Evolutionary conservation across 2,329 filamentous ascomycete species (phyloP), one percentile per base, ranked within the genome.

Genomic region (Aspergillus sp.): DNA sequence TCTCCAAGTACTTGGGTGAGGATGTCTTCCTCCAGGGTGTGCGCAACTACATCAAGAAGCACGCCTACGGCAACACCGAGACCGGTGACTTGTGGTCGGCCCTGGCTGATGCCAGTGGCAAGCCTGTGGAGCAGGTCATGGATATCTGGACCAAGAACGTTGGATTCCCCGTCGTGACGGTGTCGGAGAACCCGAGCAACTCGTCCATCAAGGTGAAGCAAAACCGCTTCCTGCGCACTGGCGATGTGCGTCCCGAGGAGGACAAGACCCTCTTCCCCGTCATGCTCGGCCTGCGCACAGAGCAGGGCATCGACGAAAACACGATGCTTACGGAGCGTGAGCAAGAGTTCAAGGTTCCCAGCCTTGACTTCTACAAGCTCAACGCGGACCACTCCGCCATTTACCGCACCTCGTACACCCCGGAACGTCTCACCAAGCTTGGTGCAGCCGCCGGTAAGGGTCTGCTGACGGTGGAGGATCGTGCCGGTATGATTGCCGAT

Each of bases 91-190:
- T 98, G 24, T 98, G 94, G 94, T 87, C 89, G 59, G 90, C 93
- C 32, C 83, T 98, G 47, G 90, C 88, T 61, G 88, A 93, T 63
- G 94, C 92, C 18, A 96, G 92, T 71, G 93, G 93, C 62, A 96
- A 97, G 79, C 89, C 93, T 54, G 89, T 98, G 16, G 87, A 92
- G 70, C 85, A 91, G 62, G 90, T 97, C 58, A 97, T 97, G 88
- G 89, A 92, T 56, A 91, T 94, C 65, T 98, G 94, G 94, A 98
- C 94, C 54, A 97, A 96, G 84, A 90, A 96, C 70, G 90, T 98
- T 58, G 94, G 94, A 55, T 97, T 90, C 78, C 94, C 94, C 0
- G 93, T 98, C 45, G 85, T 98, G 50, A 90, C 89, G 7, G 92
- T 98, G 29, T 91, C 90, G 0, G 91, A 94, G 75, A 86, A 90